phyloP scores from a whole-genome alignment of 306 rosid species.

The Cyamopsis tetragonoloba region DNA sequence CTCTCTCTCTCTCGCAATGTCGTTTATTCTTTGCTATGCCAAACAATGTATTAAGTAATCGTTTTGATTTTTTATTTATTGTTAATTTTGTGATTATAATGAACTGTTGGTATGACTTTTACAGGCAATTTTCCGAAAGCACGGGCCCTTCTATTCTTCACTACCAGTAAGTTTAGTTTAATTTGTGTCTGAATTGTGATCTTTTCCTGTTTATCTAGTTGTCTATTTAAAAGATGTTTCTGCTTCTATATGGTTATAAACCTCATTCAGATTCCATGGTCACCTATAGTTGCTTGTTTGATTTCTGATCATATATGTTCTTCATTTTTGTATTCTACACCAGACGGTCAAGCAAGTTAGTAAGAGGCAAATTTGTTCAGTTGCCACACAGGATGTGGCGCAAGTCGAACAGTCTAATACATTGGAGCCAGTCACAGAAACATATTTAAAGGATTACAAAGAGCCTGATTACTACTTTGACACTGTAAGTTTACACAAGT shows the following conservation, averaged over 20 bases:
- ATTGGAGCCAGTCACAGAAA: slow-evolving; percentile 80
- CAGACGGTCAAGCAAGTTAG: slow-evolving; percentile 55
- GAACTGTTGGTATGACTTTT: slow-evolving; percentile 25
- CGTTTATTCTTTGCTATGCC: no score
- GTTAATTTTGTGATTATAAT: slow-evolving; percentile 1
- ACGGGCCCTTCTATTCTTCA: slow-evolving; percentile 33
- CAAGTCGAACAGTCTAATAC: slow-evolving; percentile 64
- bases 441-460: slow-evolving; percentile 85
- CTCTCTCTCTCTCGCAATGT: no score
- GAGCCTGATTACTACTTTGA: slow-evolving; percentile 93
- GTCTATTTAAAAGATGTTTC: background rate
- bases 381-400: slow-evolving; percentile 59
- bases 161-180: slow-evolving; percentile 52
- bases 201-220: slow-evolving; percentile 9
- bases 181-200: slow-evolving; percentile 6
- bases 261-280: background rate
- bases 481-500: slow-evolving; percentile 38
- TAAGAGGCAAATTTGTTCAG: slow-evolving; percentile 68
- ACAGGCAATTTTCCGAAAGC: slow-evolving; percentile 40
- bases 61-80: background rate
- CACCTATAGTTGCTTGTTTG: slow-evolving; percentile 1
- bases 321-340: slow-evolving; percentile 32
- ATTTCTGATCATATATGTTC: slow-evolving; percentile 15
- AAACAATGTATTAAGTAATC: no score
- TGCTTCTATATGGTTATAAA: background rate